These are phyloP conservation scores for Teratosphaeria nubilosa DNA, from an alignment of 2,329 filamentous ascomycete genomes.

Conservation along the genomic window DNA sequence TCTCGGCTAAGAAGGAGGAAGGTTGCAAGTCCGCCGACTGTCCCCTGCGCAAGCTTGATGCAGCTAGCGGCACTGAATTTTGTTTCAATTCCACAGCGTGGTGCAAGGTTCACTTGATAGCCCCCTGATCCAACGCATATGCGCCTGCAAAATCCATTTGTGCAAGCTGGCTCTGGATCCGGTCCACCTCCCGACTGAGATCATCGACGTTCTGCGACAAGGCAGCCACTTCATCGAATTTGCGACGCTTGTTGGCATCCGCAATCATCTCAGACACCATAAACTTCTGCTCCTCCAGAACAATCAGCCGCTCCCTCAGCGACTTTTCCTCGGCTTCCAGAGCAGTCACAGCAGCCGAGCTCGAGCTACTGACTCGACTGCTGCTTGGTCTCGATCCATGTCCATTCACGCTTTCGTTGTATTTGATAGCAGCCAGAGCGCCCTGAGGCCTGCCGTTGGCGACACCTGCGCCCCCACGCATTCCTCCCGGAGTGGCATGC, in stretches of 20 bases:
- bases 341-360: conserved; percentile 41
- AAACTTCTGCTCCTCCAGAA: conserved; percentile 85
- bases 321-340: conserved; percentile 78
- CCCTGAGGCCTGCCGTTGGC: conserved; percentile 36
- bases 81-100: too few relatives aligned
- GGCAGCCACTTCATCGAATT: conserved; percentile 79
- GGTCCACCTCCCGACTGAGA: conserved; percentile 65
- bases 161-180: conserved; percentile 23
- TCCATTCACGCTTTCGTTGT: conserved; percentile 20
- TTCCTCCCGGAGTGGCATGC: conserved; percentile 46
- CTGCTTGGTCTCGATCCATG: conserved; percentile 25
- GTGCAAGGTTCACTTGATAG: not conserved
- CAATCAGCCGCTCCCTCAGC: conserved; percentile 65
- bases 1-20: too few relatives aligned
- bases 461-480: conserved; percentile 11
- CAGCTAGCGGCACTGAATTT: too few relatives aligned
- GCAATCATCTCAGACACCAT: conserved; percentile 79
- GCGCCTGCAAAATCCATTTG: conserved; percentile 29
- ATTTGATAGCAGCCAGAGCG: conserved; percentile 45
- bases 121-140: conserved; percentile 30
- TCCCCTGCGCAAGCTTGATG: too few relatives aligned
- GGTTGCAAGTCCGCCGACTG: too few relatives aligned
- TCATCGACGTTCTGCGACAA: conserved; percentile 74
- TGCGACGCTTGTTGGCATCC: conserved; percentile 61
- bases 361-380: conserved; percentile 42